A percentile compares a stretch with the other conserved stretches of the same genome.
Evolutionary conservation across 306 rosid genomes (phyloP).

Genomic region (Mimosa pudica): DNA sequence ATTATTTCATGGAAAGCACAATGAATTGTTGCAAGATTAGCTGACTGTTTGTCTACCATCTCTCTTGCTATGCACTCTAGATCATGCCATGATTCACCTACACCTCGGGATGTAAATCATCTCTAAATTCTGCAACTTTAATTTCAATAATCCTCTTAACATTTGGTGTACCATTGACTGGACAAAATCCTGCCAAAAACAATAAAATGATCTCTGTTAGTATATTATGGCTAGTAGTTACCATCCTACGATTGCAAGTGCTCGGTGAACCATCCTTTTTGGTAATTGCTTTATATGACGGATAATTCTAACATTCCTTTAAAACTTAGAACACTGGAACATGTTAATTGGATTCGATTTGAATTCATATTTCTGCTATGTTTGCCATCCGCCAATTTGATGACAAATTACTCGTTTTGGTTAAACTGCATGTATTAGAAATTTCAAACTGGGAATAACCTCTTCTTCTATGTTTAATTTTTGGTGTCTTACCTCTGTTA

Average conservation of each 20-base stretch:
- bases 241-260: not conserved
- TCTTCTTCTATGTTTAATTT: not conserved
- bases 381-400: not conserved
- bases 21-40: not conserved
- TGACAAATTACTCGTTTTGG: not conserved
- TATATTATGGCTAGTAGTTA: not conserved
- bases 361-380: slow-evolving; percentile 3
- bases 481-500: not conserved
- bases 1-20: slow-evolving; percentile 12
- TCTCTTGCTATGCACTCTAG: not conserved
- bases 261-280: not conserved
- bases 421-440: not conserved
- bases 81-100: not conserved
- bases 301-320: not conserved
- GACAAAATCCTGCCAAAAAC: not conserved
- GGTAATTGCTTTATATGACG: not conserved
- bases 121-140: not conserved
- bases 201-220: not conserved
- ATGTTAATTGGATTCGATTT: not conserved
- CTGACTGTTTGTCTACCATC: slow-evolving; percentile 31
- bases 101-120: slow-evolving; percentile 4
- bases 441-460: not conserved
- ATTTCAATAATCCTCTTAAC: slow-evolving; percentile 13
- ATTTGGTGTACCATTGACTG: slow-evolving; percentile 1
- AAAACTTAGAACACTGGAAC: not conserved